Evolutionary conservation across 495 filamentous ascomycete species (phyloP).

Genomic region (Aspergillus heteromorphus): DNA sequence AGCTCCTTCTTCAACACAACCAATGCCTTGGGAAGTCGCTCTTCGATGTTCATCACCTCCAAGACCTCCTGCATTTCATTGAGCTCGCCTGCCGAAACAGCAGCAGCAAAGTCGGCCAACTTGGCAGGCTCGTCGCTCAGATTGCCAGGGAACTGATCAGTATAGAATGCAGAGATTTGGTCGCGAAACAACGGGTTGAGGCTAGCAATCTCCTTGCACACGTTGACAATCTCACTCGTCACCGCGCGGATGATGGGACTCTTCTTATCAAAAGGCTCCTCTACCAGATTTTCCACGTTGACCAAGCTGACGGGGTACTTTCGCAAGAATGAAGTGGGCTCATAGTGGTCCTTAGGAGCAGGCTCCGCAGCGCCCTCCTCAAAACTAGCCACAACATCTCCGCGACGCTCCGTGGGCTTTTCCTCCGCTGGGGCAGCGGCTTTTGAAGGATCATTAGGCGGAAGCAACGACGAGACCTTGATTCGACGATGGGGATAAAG

Average conservation of each 20-base stretch:
- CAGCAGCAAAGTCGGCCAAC: slow-evolving; percentile 94
- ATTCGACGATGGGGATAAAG: slow-evolving; percentile 95
- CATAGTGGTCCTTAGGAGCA: slow-evolving; percentile 57
- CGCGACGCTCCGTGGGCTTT: slow-evolving; percentile 64
- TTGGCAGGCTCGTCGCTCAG: slow-evolving; percentile 91
- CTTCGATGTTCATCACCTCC: slow-evolving; percentile 79
- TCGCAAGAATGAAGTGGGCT: slow-evolving; percentile 83
- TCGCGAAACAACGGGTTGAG: slow-evolving; percentile 95
- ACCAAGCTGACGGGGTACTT: slow-evolving; percentile 90
- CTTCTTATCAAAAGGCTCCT: slow-evolving; percentile 86
- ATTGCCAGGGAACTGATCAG: slow-evolving; percentile 89
- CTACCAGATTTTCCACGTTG: slow-evolving; percentile 85
- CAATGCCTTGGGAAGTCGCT: slow-evolving; percentile 82
- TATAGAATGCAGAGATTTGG: slow-evolving; percentile 94
- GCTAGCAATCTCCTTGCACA: slow-evolving; percentile 92
- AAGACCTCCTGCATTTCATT: slow-evolving; percentile 93
- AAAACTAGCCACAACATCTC: slow-evolving; percentile 95
- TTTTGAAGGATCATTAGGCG: slow-evolving; percentile 49
- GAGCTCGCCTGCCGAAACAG: slow-evolving; percentile 84
- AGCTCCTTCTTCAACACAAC: slow-evolving; percentile 94
- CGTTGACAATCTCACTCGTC: slow-evolving; percentile 95
- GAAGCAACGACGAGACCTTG: slow-evolving; percentile 74
- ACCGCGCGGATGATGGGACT: slow-evolving; percentile 80
- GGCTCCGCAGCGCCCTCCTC: slow-evolving; percentile 61
- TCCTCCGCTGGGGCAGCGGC: slow-evolving; percentile 46